Base-by-base conservation (phyloP, 495 filamentous ascomycete genomes). In the Hypoxylon lienhwacheense region DNA sequence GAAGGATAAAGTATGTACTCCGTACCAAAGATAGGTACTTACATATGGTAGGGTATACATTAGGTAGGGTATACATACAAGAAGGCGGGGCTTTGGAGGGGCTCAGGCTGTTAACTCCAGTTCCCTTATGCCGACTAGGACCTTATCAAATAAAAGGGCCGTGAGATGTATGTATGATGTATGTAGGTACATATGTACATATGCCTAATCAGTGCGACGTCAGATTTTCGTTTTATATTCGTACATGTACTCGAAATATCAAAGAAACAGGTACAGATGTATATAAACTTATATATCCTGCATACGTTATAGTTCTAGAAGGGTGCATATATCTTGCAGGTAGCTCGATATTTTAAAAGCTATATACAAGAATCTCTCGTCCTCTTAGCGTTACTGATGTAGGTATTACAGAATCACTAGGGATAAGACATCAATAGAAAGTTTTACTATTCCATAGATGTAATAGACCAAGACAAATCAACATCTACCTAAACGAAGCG, bases 51-150 rank as follows among this genome's bases (percentile, higher is more conserved):
- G n/a, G n/a, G n/a, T n/a, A n/a, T n/a, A n/a, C 28, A 31, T 7
- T 28, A 45, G 25, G 25, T 45, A 45, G 25, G 14, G 19, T 5
- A 45, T 45, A 20, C 26, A 45, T 32, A 16, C 7, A 35, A 39
- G 16, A 50, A 59, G 48, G 55, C 56, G 50, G 49, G 56, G 50
- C 46, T 49, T 47, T 52, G 50, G 50, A 55, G 56, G 56, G 56
- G 56, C 34, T 54, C 45, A 41, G 56, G 56, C 50, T 54, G 50
- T 40, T 50, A 42, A 37, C 41, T 44, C 44, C 21, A 52, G 29
- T 35, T 42, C 34, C 39, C 26, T 15, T 12, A 31, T 41, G 39
- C 32, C 37, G 20, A 5, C 34, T 47, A 17, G 31, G 28, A 33
- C 40, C 47, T 58, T 58, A 42, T 61, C 47, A n/a, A 48, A 43